phyloP scores from a whole-genome alignment of 805 yeast species.

The Candida sonorensis region DNA sequence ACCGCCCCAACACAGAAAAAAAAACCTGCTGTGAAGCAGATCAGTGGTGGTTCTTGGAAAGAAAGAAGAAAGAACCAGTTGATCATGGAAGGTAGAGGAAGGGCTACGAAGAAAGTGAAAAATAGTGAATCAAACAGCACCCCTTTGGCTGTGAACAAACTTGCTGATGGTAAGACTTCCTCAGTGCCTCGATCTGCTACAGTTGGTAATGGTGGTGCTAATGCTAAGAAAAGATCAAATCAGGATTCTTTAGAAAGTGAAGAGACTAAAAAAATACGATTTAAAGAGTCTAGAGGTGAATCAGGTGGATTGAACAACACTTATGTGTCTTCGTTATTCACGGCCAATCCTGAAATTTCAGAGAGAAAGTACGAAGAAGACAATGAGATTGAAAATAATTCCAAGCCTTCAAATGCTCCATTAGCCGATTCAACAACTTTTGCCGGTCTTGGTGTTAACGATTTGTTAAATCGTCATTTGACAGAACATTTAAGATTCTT shows the following conservation, averaged over 20 bases:
- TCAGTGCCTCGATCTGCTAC: too few species aligned
- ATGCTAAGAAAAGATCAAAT: slow-evolving; percentile 4
- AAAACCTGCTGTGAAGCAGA: too few species aligned
- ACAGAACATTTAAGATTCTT: slow-evolving; percentile 46
- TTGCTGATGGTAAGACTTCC: not conserved
- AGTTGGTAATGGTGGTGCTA: not conserved
- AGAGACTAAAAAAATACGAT: slow-evolving; percentile 24
- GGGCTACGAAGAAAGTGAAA: slow-evolving; percentile 14
- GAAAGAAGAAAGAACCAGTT: slow-evolving; percentile 64
- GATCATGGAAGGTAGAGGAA: slow-evolving; percentile 38
- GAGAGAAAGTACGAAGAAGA: slow-evolving; percentile 30
- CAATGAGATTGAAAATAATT: slow-evolving; percentile 21
- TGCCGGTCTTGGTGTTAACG: slow-evolving; percentile 61
- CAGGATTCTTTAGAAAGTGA: slow-evolving; percentile 16
- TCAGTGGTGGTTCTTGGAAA: slow-evolving; percentile 76
- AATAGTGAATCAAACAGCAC: slow-evolving; percentile 12
- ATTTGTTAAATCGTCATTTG: slow-evolving; percentile 45
- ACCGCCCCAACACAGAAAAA: slow-evolving; percentile 22
- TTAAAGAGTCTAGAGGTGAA: slow-evolving; percentile 43
- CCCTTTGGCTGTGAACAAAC: slow-evolving; percentile 2
- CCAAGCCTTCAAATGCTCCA: slow-evolving; percentile 83
- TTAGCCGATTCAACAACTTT: slow-evolving; percentile 63
- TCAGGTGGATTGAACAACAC: slow-evolving; percentile 52
- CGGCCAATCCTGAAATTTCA: slow-evolving; percentile 53
- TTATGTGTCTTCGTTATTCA: slow-evolving; percentile 80